Evolutionary conservation across 2,329 filamentous ascomycete genomes (phyloP), one percentile per base, ranked within the genome.

Genomic region (Hyphodiscus sp.): DNA sequence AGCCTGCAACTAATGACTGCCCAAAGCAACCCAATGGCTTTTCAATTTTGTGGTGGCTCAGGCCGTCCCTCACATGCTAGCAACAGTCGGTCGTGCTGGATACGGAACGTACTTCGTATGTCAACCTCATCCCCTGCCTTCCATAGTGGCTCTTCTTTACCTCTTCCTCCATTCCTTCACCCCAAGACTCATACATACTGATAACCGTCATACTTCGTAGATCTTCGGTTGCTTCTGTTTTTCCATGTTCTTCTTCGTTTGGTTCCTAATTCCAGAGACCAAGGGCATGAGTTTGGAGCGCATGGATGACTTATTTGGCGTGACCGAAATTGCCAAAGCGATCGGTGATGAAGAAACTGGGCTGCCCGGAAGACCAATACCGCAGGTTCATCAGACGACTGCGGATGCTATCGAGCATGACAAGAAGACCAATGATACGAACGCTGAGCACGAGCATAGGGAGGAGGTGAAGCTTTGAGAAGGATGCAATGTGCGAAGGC

Each of bases 151-250:
- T 10, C n/a, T 20, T 42, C 47, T 26, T 20, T 18, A 9, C 20
- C n/a, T 47, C 45, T 23, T 47, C 23, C 16, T 15, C 20, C n/a
- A 47, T 16, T 18, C 45, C 45, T 23, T 23, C 20, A 26, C n/a
- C 3, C 20, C 45, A 20, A 15, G 18, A 33, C 45, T 47, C 16
- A 26, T 30, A 8, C 16, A 26, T 30, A 8, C 20, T 18, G 41
- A 33, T 38, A 15, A 38, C 13, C 33, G 11, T n/a, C 11, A 15
- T n/a, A 4, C 33, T 38, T 6, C 33, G n/a, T 15, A 43, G 45
- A 81, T 87, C 63, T 89, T 86, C 67, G 78, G 82, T 10, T 76
- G 69, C 51, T 87, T 87, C 68, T 84, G 82, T 67, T 76, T 83
- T 61, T 65, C 74, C 61, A 86, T 87, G 80, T 66, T 65, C 45